Evolutionary conservation across 2,329 filamentous ascomycete genomes (phyloP).

Genomic region (Ophiostoma pallidulum): DNA sequence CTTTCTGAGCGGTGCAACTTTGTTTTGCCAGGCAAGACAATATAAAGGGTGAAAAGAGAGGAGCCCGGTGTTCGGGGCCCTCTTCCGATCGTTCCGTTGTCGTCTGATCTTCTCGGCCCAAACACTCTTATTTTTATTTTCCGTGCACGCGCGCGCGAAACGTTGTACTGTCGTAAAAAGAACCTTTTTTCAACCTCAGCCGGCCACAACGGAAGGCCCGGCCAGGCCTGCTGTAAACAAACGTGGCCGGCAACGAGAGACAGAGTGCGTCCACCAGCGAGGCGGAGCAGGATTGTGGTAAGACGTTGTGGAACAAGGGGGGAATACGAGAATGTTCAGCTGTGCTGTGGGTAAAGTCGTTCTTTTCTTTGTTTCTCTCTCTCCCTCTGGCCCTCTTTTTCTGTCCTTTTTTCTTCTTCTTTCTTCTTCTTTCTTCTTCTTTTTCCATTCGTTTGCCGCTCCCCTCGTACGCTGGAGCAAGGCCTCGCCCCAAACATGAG

Average conservation of each 20-base stretch:
- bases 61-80: too few species aligned
- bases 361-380: neutral
- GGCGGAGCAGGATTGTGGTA: neutral
- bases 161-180: neutral
- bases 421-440: neutral
- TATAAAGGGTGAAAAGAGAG: too few species aligned
- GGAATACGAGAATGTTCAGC: neutral
- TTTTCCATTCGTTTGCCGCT: neutral
- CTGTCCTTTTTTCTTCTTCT: neutral
- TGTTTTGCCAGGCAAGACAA: too few species aligned
- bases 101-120: neutral
- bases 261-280: neutral
- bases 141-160: slow-evolving; percentile 1
- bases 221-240: too few species aligned
- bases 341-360: neutral
- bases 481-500: too few species aligned
- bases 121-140: too few species aligned
- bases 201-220: neutral
- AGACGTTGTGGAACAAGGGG: neutral
- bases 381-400: too few species aligned
- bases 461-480: too few species aligned
- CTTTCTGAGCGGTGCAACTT: too few species aligned
- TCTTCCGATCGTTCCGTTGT: neutral
- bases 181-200: slow-evolving; percentile 2
- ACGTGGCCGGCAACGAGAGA: too few species aligned